Percentiles rank a stretch among this genome's conserved stretches.
These are phyloP conservation scores for Verticillium nonalfalfae DNA, from an alignment of 2,329 filamentous ascomycete species.

Conservation along the genomic window DNA sequence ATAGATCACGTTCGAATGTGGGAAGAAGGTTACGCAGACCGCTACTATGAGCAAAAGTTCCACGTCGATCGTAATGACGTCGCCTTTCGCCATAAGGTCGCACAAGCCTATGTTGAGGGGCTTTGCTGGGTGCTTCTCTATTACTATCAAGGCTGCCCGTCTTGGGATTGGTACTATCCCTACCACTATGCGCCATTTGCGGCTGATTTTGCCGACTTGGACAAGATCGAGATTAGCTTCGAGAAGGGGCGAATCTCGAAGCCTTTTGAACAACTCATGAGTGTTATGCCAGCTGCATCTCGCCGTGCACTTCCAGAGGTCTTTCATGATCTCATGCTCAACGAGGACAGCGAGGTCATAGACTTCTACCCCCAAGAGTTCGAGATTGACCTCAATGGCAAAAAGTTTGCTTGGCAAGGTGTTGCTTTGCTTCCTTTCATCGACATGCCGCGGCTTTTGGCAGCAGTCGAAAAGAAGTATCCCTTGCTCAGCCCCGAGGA, in stretches of 20 bases:
- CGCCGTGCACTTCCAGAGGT: conserved; percentile 83
- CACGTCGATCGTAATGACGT: conserved; percentile 73
- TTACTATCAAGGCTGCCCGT: conserved; percentile 97
- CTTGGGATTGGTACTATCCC: conserved; percentile 99
- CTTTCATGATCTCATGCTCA: conserved; percentile 87
- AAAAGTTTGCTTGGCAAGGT: conserved; percentile 98
- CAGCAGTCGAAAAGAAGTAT: conserved; percentile 78
- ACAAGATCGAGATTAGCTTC: conserved; percentile 73
- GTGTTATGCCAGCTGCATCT: conserved; percentile 88
- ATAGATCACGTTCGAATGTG: conserved; percentile 82
- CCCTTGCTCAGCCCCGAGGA: conserved; percentile 73
- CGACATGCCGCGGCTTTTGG: conserved; percentile 78
- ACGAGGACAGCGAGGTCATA: conserved; percentile 83
- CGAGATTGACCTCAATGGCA: conserved; percentile 87
- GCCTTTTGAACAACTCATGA: conserved; percentile 98
- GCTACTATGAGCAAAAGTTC: conserved; percentile 98
- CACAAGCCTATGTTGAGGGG: conserved; percentile 86
- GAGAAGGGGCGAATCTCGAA: conserved; percentile 78
- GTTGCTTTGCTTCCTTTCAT: conserved; percentile 93
- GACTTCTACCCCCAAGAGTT: conserved; percentile 98
- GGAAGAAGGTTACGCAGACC: conserved; percentile 91
- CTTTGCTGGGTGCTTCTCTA: conserved; percentile 93
- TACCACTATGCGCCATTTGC: conserved; percentile 98
- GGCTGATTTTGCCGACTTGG: conserved; percentile 82
- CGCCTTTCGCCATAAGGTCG: conserved; percentile 84